Percentiles rank a stretch among this genome's conserved stretches.
Conservation (phyloP, 75 land plant genomes). For the Pinus taeda region DNA sequence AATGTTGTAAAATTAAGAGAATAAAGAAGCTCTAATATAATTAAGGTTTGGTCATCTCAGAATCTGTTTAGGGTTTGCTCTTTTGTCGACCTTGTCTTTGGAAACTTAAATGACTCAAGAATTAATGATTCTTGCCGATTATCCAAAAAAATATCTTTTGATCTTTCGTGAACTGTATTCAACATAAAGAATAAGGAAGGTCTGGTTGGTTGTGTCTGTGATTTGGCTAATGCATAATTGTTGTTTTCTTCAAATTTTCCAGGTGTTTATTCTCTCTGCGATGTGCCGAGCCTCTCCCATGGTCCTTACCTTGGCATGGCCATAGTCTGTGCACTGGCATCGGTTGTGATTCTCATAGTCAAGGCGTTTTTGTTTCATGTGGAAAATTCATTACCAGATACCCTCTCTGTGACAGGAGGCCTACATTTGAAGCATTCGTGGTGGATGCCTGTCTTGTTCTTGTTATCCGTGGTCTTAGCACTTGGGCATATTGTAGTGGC, state of each 20-base stretch:
- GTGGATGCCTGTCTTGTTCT: slow-evolving; percentile 82
- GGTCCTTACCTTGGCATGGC: slow-evolving; percentile 80
- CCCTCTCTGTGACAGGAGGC: slow-evolving; percentile 19
- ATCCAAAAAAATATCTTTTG: background rate
- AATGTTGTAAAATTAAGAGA: background rate
- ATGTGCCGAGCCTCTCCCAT: slow-evolving; percentile 62
- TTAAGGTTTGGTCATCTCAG: background rate
- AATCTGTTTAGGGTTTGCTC: background rate
- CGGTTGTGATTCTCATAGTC: slow-evolving; percentile 51
- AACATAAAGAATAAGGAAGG: background rate
- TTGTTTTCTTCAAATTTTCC: slow-evolving; percentile 11
- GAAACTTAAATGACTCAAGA: too few species aligned
- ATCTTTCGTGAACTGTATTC: background rate
- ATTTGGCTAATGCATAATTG: slow-evolving; percentile 1
- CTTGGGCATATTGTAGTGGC: slow-evolving; percentile 85
- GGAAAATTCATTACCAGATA: slow-evolving; percentile 12
- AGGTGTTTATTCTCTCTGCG: slow-evolving; percentile 88
- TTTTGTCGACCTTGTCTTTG: background rate
- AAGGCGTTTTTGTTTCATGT: slow-evolving; percentile 60
- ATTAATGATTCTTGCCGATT: background rate
- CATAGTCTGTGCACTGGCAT: slow-evolving; percentile 46
- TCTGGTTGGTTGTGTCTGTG: background rate
- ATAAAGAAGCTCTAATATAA: background rate
- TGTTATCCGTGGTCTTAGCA: slow-evolving; percentile 76
- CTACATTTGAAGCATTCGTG: slow-evolving; percentile 50